phyloP scores from a whole-genome alignment of 2,329 filamentous ascomycete genomes.

The Aspergillus hiratsukae region DNA sequence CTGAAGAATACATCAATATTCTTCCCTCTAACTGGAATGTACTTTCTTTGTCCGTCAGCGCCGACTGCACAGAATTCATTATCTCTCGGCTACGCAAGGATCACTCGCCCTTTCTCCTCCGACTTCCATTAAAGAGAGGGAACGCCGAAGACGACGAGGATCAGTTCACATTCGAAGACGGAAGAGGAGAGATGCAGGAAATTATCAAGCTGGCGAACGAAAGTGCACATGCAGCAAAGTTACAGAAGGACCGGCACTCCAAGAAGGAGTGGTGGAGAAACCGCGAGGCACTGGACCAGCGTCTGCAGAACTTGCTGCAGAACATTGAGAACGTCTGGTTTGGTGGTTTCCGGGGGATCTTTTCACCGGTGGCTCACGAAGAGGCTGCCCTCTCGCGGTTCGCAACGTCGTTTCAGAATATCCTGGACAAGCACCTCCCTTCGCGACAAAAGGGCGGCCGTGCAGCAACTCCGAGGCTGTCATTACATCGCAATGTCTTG shows the following conservation, averaged over 20 bases:
- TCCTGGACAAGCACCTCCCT: slow-evolving; percentile 79
- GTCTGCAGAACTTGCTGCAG: slow-evolving; percentile 70
- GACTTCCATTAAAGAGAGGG: slow-evolving; percentile 78
- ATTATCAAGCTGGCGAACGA: slow-evolving; percentile 79
- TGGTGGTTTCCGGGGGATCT: slow-evolving; percentile 90
- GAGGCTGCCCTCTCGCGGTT: slow-evolving; percentile 68
- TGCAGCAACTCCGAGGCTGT: slow-evolving; percentile 49
- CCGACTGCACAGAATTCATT: slow-evolving; percentile 76
- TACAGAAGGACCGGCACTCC: slow-evolving; percentile 68
- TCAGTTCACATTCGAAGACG: slow-evolving; percentile 77
- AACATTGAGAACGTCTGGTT: slow-evolving; percentile 94
- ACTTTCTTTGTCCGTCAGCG: slow-evolving; percentile 77
- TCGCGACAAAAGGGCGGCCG: slow-evolving; percentile 63
- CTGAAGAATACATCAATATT: slow-evolving; percentile 76
- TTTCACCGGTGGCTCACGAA: slow-evolving; percentile 66
- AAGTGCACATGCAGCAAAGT: slow-evolving; percentile 69
- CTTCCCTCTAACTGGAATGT: slow-evolving; percentile 80
- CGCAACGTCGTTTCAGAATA: slow-evolving; percentile 69
- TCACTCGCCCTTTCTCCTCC: slow-evolving; percentile 76
- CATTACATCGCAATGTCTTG: slow-evolving; percentile 64
- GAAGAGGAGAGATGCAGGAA: slow-evolving; percentile 71
- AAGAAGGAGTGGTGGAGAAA: slow-evolving; percentile 87
- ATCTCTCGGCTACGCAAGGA: slow-evolving; percentile 78
- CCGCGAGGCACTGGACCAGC: slow-evolving; percentile 71
- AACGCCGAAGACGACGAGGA: slow-evolving; percentile 75